phyloP scores from a whole-genome alignment of 2,329 filamentous ascomycete genomes.

The Fusarium ramigenum region DNA sequence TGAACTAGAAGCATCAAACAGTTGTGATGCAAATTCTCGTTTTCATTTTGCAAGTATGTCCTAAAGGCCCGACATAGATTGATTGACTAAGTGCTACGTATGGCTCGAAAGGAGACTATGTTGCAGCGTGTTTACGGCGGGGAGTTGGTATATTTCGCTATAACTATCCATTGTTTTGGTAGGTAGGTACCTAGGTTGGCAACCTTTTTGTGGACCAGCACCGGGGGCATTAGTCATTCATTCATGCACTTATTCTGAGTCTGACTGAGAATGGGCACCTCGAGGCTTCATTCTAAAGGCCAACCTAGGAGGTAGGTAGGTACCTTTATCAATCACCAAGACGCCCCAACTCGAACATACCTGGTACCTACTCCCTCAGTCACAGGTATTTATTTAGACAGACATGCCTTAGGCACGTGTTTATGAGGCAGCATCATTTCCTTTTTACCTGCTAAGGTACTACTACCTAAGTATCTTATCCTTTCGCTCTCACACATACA shows the following conservation, averaged over 20 bases:
- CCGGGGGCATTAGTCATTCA: background rate
- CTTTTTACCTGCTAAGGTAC: background rate
- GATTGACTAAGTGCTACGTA: background rate
- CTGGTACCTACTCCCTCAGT: background rate
- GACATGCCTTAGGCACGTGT: background rate
- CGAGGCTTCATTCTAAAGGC: background rate
- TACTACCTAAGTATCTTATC: background rate
- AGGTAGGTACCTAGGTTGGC: background rate
- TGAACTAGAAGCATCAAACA: background rate
- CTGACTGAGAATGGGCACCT: slow-evolving; percentile 8
- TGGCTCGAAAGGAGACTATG: background rate
- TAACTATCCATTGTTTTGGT: background rate
- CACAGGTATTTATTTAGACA: too few species aligned
- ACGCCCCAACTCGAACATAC: background rate
- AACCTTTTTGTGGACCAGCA: background rate
- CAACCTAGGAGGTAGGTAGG: background rate
- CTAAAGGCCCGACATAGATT: background rate
- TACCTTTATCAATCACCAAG: slow-evolving; percentile 16
- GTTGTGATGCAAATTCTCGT: background rate
- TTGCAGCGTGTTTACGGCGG: background rate
- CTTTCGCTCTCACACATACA: background rate
- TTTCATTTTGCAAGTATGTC: background rate
- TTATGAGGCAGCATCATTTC: background rate
- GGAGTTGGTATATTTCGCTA: background rate
- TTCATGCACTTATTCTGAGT: background rate